These are phyloP conservation scores for Nephelium lappaceum DNA, from an alignment of 345 rosid genomes.

Conservation along the genomic window DNA sequence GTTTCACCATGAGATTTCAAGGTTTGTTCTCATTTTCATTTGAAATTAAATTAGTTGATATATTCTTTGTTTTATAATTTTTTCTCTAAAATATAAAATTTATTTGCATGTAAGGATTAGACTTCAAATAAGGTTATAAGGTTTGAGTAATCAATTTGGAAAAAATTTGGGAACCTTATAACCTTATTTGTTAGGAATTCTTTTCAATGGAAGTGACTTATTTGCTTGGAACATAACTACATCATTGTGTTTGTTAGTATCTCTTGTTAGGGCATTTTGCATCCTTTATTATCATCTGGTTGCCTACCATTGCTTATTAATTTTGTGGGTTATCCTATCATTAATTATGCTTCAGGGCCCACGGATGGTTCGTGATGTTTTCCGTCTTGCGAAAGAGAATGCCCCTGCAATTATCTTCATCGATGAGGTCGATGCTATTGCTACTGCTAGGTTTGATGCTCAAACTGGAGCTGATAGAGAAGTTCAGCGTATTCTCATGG, in stretches of 20 bases:
- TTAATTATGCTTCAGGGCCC: slow-evolving; percentile 69
- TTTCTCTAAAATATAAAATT: too few species aligned
- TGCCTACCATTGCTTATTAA: not conserved
- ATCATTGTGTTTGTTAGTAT: not conserved
- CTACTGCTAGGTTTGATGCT: slow-evolving; percentile 99
- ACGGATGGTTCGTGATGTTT: slow-evolving; percentile 99
- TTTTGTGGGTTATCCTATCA: not conserved
- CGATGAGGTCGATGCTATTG: slow-evolving; percentile 98
- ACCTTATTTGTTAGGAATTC: too few species aligned
- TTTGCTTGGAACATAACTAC: not conserved
- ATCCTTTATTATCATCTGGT: not conserved
- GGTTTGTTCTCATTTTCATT: too few species aligned
- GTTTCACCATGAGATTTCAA: too few species aligned
- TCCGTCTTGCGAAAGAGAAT: slow-evolving; percentile 97
- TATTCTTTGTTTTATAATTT: too few species aligned
- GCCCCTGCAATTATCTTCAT: slow-evolving; percentile 98
- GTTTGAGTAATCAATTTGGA: too few species aligned
- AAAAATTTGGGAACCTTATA: too few species aligned
- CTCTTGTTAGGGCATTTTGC: not conserved
- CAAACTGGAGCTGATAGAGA: slow-evolving; percentile 99
- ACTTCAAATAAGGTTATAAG: too few species aligned
- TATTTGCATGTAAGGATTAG: too few species aligned
- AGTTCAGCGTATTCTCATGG: slow-evolving; percentile 97
- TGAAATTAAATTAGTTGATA: too few species aligned
- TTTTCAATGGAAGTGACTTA: too few species aligned